Evolutionary conservation across 2,329 filamentous ascomycete genomes (phyloP), one percentile per base, ranked within the genome.

Genomic region (Botryosphaeria dothidea): DNA sequence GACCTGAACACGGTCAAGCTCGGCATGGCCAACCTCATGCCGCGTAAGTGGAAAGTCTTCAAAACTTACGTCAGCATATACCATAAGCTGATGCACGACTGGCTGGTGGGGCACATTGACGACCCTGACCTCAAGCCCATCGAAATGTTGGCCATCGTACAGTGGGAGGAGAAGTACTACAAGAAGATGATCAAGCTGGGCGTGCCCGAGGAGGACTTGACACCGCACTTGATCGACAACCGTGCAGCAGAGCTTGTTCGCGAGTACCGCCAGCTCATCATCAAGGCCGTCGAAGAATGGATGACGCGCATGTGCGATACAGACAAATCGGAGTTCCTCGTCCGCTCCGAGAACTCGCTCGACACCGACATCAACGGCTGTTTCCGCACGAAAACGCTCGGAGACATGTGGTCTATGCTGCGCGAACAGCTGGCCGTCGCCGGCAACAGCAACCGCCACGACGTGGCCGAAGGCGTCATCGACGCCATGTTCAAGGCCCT

Each of bases 341-440:
- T 92, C 65, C 88, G 93, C 68, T 89, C 88, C 70, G 85, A 89
- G 66, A 91, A 93, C 71, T 92, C 93, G 73, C 84, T 97, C 68
- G 93, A 97, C 75, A 88, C 88, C 71, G 93, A 96, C 77, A 89
- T 93, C 73, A 93, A 96, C 75, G 92, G 92, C 66, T 93, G 92
- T 76, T 93, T 97, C 80, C 90, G 94, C 57, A 97, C 93, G 60
- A 93, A 92, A 79, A 97, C 93, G 67, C 83, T 97, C 62, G 90
- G 93, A 64, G 93, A 97, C 73, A 90, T 98, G 83, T 99, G 96
- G 93, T 91, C 93, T 66, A 98, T 99, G 93, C 84, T 99, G 68
- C 89, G 92, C 69, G 94, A 99, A 78, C 95, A 99, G 78, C 86
- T 97, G 36, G 87, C 91, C 68, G 92, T 93, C 0, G 93, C 93